A percentile compares a stretch with the other conserved stretches of the same genome.
Conservation (phyloP, 176 grass and related monocot genomes). For the Bromus sterilis region DNA sequence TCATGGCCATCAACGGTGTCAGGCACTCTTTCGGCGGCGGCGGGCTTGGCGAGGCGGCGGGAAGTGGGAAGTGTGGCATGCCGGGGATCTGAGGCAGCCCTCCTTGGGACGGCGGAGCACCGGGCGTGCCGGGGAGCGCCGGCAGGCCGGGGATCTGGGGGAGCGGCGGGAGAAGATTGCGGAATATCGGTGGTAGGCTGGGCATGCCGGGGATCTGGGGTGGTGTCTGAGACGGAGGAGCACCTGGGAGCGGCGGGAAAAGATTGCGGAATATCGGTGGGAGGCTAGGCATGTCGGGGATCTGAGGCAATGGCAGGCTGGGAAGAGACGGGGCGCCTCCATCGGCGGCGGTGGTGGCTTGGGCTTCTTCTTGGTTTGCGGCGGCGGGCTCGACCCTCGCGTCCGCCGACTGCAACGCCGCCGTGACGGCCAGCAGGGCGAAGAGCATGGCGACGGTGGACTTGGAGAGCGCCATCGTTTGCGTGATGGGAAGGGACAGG, state of each 20-base stretch:
- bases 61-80: background rate
- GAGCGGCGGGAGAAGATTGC: no score
- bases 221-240: no score
- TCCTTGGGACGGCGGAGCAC: background rate
- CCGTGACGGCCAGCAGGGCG: background rate
- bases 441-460: background rate
- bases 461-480: background rate
- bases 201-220: background rate
- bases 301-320: background rate
- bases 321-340: background rate
- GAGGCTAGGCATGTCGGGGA: background rate
- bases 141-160: no score
- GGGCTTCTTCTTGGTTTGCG: background rate
- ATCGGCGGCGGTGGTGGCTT: background rate
- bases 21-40: constrained; percentile 11
- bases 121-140: no score
- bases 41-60: background rate
- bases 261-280: background rate
- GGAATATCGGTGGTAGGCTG: no score
- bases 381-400: background rate
- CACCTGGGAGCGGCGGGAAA: background rate
- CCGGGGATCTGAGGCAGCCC: no score
- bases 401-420: background rate
- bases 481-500: background rate
- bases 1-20: background rate